Conservation (phyloP, 495 filamentous ascomycete genomes). For the Neohortaea acidophila region DNA sequence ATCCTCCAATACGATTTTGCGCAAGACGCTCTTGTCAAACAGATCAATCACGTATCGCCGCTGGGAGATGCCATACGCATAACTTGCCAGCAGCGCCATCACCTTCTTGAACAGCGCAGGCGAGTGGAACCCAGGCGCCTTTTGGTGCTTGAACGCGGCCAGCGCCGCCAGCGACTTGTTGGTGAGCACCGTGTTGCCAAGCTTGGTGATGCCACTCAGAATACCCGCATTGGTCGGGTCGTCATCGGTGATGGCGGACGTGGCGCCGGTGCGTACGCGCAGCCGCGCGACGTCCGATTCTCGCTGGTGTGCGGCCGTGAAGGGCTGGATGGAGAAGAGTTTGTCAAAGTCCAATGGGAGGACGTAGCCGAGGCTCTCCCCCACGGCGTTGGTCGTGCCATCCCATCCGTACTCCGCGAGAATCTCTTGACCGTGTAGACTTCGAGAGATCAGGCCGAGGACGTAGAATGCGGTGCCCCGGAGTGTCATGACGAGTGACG, state of each 20-base stretch:
- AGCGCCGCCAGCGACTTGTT: constrained; percentile 64
- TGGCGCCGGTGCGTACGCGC: constrained; percentile 5
- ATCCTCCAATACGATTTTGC: constrained; percentile 60
- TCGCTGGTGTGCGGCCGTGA: neutral
- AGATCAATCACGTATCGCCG: constrained; percentile 81
- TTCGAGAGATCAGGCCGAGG: constrained; percentile 79
- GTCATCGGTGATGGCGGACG: constrained; percentile 34
- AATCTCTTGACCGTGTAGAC: constrained; percentile 81
- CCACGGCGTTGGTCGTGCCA: constrained; percentile 68
- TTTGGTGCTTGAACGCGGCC: constrained; percentile 48
- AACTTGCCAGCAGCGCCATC: constrained; percentile 70
- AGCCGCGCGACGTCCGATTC: constrained; percentile 17
- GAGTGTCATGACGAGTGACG: constrained; percentile 74
- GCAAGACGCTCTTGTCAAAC: constrained; percentile 78
- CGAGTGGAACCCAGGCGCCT: constrained; percentile 56
- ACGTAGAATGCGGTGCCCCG: constrained; percentile 95
- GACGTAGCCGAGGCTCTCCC: constrained; percentile 71
- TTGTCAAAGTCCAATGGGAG: constrained; percentile 63
- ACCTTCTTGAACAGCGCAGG: constrained; percentile 66
- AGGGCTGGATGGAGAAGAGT: constrained; percentile 38
- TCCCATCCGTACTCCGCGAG: constrained; percentile 80
- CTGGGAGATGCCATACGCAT: constrained; percentile 72
- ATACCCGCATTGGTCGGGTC: constrained; percentile 59
- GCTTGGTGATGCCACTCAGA: constrained; percentile 61
- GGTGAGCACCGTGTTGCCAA: constrained; percentile 77